Conservation (phyloP, 73 alveolate genomes). For the Tetrahymena borealis region DNA sequence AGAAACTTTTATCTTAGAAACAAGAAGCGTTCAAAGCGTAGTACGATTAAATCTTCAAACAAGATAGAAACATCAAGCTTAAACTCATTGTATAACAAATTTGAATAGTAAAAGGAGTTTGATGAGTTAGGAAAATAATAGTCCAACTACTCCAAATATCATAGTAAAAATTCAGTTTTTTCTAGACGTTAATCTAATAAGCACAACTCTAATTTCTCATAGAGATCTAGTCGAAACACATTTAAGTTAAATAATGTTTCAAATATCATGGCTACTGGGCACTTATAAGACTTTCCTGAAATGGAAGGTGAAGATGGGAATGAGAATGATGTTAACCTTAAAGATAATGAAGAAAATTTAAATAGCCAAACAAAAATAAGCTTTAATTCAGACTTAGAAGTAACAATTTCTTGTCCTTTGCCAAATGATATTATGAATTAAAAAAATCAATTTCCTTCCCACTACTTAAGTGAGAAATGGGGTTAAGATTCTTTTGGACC, state of each 20-base stretch:
- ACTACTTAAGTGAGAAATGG: background rate
- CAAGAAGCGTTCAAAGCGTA: background rate
- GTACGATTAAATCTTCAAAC: background rate
- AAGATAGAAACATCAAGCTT: background rate
- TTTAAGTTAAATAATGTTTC: background rate
- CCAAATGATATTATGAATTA: background rate
- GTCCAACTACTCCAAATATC: background rate
- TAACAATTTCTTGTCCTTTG: background rate
- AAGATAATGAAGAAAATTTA: background rate
- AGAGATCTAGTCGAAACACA: background rate
- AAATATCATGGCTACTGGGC: background rate
- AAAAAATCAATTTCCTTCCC: background rate
- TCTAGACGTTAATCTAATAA: background rate
- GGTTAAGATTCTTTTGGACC: background rate
- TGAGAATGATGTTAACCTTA: background rate
- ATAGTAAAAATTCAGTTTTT: background rate
- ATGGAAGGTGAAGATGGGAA: background rate
- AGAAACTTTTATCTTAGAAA: background rate
- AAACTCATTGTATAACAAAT: background rate
- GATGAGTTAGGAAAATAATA: background rate
- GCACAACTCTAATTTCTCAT: background rate
- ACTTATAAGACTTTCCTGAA: background rate
- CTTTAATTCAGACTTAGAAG: background rate
- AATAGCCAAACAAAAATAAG: background rate
- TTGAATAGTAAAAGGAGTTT: background rate